Conservation (phyloP, 2,329 filamentous ascomycete species). For the Venturia effusa region DNA sequence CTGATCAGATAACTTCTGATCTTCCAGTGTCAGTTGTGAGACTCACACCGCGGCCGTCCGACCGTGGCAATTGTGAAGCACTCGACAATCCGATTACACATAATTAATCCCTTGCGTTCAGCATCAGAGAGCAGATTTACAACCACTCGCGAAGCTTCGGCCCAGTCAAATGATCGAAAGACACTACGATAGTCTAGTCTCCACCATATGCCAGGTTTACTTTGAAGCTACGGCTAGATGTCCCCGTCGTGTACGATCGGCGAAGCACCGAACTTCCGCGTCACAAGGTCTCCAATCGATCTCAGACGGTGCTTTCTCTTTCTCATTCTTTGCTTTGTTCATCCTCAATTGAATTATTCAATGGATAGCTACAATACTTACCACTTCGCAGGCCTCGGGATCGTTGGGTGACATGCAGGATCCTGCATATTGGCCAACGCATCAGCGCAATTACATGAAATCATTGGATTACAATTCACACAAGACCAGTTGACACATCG, state of each 20-base stretch:
- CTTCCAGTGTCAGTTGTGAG: no score
- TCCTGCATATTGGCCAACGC: slow-evolving; percentile 4
- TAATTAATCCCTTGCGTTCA: background rate
- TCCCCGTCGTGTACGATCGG: background rate
- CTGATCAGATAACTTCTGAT: no score
- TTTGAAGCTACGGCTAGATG: background rate
- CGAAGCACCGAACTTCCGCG: background rate
- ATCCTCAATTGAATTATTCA: background rate
- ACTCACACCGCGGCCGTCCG: no score
- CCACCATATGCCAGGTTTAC: background rate
- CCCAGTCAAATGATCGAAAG: background rate
- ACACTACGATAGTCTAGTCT: background rate
- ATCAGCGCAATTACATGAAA: background rate
- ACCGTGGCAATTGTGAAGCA: background rate
- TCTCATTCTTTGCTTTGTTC: background rate
- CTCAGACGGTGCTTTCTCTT: background rate
- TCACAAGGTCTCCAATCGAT: background rate
- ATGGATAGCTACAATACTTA: background rate
- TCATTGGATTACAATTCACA: background rate
- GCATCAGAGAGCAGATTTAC: background rate
- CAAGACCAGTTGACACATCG: background rate
- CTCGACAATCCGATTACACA: background rate
- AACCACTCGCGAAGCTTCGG: background rate
- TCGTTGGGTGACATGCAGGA: background rate
- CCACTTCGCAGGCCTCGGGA: background rate